Conservation (phyloP, 352 stramenopile species). For the Globisporangium orthogonon region DNA sequence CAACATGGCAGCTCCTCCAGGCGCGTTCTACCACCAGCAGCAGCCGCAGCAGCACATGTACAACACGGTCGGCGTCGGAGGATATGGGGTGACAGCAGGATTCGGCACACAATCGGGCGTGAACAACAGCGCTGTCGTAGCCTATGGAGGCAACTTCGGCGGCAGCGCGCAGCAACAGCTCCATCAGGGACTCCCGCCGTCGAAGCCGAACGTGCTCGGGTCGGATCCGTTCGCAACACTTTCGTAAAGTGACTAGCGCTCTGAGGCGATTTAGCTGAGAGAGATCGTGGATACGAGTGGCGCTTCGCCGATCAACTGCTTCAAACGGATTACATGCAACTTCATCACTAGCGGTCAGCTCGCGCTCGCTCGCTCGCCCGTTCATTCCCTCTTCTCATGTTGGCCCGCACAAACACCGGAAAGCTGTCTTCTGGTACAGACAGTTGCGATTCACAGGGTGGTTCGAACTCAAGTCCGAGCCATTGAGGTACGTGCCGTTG, state of each 20-base stretch:
- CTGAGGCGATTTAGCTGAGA: background rate
- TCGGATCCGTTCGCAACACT: constrained; percentile 59
- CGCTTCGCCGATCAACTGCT: background rate
- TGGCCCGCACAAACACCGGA: constrained; percentile 59
- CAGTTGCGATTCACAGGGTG: constrained; percentile 76
- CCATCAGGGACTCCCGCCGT: constrained; percentile 23
- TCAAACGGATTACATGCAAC: background rate
- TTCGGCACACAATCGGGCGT: constrained; percentile 4
- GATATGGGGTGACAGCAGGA: constrained; percentile 17
- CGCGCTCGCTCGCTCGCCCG: background rate
- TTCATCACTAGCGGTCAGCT: background rate
- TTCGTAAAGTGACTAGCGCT: constrained; percentile 18
- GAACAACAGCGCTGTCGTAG: constrained; percentile 12
- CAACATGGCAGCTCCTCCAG: constrained; percentile 5
- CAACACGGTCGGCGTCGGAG: constrained; percentile 16
- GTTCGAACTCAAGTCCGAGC: constrained; percentile 41
- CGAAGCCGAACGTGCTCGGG: constrained; percentile 19
- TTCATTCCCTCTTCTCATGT: constrained; percentile 18
- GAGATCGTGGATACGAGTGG: no score
- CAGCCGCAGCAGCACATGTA: constrained; percentile 36
- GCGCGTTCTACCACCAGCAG: constrained; percentile 20
- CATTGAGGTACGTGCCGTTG: constrained; percentile 45
- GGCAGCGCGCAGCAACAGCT: constrained; percentile 27
- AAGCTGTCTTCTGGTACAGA: constrained; percentile 57
- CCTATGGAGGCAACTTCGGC: constrained; percentile 17